Evolutionary conservation across 805 yeast genomes (phyloP).

Genomic region (Priceomyces fermenticarens): DNA sequence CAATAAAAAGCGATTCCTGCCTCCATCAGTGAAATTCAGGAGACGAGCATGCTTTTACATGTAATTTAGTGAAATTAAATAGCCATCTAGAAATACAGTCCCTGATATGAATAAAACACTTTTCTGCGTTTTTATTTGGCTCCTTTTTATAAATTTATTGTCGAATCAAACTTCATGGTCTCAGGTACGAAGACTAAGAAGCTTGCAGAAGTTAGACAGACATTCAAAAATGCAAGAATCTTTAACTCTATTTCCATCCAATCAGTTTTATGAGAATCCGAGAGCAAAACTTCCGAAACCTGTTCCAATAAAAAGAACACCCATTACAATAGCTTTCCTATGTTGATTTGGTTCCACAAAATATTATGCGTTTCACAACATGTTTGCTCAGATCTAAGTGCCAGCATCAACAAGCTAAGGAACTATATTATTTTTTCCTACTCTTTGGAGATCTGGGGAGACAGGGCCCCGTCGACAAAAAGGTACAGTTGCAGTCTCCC

Average conservation of each 20-base stretch:
- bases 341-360: too few species aligned
- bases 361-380: too few species aligned
- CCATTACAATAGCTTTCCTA: slow-evolving; percentile 34
- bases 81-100: slow-evolving; percentile 31
- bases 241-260: slow-evolving; percentile 34
- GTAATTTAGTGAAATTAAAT: slow-evolving; percentile 28
- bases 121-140: slow-evolving; percentile 15
- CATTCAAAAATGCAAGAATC: slow-evolving; percentile 21
- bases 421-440: too few species aligned
- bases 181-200: slow-evolving; percentile 12
- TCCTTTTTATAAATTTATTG: slow-evolving; percentile 9
- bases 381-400: too few species aligned
- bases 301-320: slow-evolving; percentile 32
- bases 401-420: too few species aligned
- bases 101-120: slow-evolving; percentile 16
- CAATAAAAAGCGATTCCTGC: slow-evolving; percentile 35
- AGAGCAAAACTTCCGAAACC: slow-evolving; percentile 34
- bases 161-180: slow-evolving; percentile 5
- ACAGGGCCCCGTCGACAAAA: too few species aligned
- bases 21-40: slow-evolving; percentile 21
- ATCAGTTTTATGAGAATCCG: slow-evolving; percentile 23
- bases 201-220: slow-evolving; percentile 12
- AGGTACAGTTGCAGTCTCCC: too few species aligned
- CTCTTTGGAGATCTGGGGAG: too few species aligned
- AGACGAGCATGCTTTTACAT: slow-evolving; percentile 33